Evolutionary conservation across 1,284 basidiomycete species (phyloP).

Genomic region (Pascua guehoae): DNA sequence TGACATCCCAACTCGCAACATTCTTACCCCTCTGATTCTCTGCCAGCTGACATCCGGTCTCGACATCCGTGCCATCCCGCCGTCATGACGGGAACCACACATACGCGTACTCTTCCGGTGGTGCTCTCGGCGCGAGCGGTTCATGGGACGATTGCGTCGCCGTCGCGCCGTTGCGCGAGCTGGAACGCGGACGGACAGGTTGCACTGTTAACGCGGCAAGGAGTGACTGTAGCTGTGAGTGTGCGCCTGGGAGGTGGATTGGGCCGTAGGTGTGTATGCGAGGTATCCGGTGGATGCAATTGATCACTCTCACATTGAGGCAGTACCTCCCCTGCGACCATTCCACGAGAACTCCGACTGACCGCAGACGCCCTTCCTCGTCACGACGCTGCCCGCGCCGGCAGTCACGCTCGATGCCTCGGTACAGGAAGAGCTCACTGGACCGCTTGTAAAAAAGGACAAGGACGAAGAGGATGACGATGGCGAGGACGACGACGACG

Average conservation of each 20-base stretch:
- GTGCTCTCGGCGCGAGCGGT: constrained; percentile 8
- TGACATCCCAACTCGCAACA: too few relatives aligned
- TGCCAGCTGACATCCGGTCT: too few relatives aligned
- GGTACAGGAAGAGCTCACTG: constrained; percentile 9
- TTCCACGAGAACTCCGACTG: neutral
- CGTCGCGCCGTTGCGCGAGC: constrained; percentile 12
- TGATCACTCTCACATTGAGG: too few relatives aligned
- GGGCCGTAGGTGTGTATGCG: too few relatives aligned
- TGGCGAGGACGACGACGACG: constrained; percentile 9
- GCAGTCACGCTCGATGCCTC: constrained; percentile 22
- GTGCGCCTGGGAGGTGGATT: too few relatives aligned
- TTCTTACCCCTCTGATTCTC: too few relatives aligned
- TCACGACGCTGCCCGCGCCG: constrained; percentile 26
- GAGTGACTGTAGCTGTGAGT: constrained; percentile 27
- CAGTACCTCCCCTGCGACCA: neutral
- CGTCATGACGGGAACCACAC: neutral
- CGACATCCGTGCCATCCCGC: too few relatives aligned
- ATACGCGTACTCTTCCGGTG: constrained; percentile 5
- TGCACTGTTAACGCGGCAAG: constrained; percentile 25
- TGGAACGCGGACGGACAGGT: constrained; percentile 46
- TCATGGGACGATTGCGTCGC: neutral
- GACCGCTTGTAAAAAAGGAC: constrained; percentile 4
- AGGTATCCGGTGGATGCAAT: constrained; percentile 2
- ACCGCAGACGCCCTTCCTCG: constrained; percentile 36
- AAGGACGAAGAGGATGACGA: constrained; percentile 10